Base-by-base conservation (phyloP, 2,329 filamentous ascomycete species). In the Sarocladiaceae sp. region DNA sequence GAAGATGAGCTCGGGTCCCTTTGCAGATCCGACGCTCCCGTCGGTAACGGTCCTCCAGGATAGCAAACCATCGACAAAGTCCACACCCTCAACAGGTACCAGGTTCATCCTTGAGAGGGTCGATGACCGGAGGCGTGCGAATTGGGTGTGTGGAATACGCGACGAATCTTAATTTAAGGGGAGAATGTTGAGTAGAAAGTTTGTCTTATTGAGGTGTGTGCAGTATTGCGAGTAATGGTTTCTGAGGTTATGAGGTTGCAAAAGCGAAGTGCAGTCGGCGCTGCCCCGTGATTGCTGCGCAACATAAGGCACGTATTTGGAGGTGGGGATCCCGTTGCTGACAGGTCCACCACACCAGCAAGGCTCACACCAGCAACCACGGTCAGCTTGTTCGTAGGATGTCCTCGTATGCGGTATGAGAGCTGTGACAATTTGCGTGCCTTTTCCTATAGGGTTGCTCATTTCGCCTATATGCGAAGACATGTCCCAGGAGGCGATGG, bases 41-140 rank as follows among this genome's bases (percentile, higher is more conserved):
- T 59, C 52, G 42, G 23, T 11, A 3, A 54, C 56, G n/a, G 52
- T 37, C 17, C 55, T 62, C 64, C 66, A 71, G 4, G 58, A 59
- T 37, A 71, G 53, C 33, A 53, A 55, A 15, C 55, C 57, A 15
- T 62, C 58, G 3, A 54, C 49, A 31, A 66, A 36, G 15, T 4
- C 26, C 46, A 56, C 46, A 20, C 22, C 40, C 35, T 52, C 51
- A 6, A 52, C 55, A 17, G 52, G 29, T 10, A 35, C 25, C 37
- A 46, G 25, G 20, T 44, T 26, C 40, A 44, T 52, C 20, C 11
- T 26, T 31, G 18, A 22, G 17, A 25, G 4, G 8, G 40, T n/a
- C 22, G 13, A 12, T 7, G 35, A 37, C 18, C 35, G 18, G 37
- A 40, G 37, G 7, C 10, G 7, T 17, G 35, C 10, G n/a, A 11